Base-by-base conservation (phyloP, 345 rosid species). In the Citrus mangshanensis region DNA sequence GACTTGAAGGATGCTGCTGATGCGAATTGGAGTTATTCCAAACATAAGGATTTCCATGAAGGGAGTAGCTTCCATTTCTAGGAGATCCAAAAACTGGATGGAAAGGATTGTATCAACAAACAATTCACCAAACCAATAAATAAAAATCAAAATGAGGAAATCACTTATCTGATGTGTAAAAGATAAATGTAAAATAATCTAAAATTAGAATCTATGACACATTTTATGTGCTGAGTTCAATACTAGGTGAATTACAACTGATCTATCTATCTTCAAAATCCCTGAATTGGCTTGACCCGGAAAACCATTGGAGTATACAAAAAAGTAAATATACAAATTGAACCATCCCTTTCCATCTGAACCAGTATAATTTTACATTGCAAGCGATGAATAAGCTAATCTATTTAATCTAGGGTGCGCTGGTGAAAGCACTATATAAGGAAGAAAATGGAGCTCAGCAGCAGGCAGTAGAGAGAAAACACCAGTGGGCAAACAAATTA, bases 21-120 rank as follows among this genome's bases (percentile, higher is more conserved):
- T 89, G 93, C 75, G 95, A 82, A 82, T 85, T 90, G 82, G 90
- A 85, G 83, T 84, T 91, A 79, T 78, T 86, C 99, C 97, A 93
- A 71, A 82, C 70, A 78, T 82, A 89, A 56, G 84, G 92, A 83
- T 86, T 87, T 78, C 90, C 89, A 63, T 87, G 90, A 62, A 86
- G 85, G 77, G 93, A 75, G 51, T 77, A 65, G 82, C 89, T 90
- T 84, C 95, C 97, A 79, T 86, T 90, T 78, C 90, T 87, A 78
- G 94, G 82, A 82, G 97, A 88, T 81, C 93, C 97, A 82, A 84
- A 90, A 83, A 84, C 97, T 88, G 34, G 19, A 84, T 8, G 13
- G 68, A 38, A 65, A 74, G 78, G 19, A 73, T 58, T 67, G 30
- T 49, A 68, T 75, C 46, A 70, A 32, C 22, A 67, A 71, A 9